Conservation (phyloP, 1,284 basidiomycete genomes). For the Cystobasidium slooffiae region DNA sequence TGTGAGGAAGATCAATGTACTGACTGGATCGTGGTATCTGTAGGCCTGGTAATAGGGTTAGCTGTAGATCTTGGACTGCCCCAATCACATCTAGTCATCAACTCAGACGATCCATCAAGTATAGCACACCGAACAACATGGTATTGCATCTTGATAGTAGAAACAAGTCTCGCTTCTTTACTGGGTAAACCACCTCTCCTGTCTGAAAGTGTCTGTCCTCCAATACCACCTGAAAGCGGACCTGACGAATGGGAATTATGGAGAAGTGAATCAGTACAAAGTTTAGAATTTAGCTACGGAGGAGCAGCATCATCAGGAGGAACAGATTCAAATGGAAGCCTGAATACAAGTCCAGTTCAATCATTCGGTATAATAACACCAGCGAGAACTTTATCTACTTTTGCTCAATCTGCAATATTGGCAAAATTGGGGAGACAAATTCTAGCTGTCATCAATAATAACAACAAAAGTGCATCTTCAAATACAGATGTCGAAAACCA, state of each 20-base stretch:
- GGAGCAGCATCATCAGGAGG: background rate
- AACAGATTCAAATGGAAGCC: background rate
- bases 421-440: conserved; percentile 1
- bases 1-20: background rate
- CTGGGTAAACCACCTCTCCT: conserved; percentile 22
- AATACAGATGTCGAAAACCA: background rate
- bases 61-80: conserved; percentile 35
- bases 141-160: conserved; percentile 27
- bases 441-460: conserved; percentile 10
- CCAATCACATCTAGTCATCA: conserved; percentile 7
- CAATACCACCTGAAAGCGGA: conserved; percentile 14
- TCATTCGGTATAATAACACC: conserved; percentile 28
- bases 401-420: conserved; percentile 10
- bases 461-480: background rate
- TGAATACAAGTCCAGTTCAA: conserved; percentile 34
- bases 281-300: conserved; percentile 15
- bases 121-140: conserved; percentile 25
- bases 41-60: conserved; percentile 26
- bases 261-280: conserved; percentile 34
- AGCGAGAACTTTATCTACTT: conserved; percentile 24
- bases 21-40: background rate
- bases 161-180: conserved; percentile 7
- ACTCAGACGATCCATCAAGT: conserved; percentile 8
- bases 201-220: background rate
- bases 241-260: conserved; percentile 41